Percentiles rank a stretch among this genome's conserved stretches.
Conservation (phyloP, 2,329 filamentous ascomycete genomes). For the Ophiostoma himal-ulmi region DNA sequence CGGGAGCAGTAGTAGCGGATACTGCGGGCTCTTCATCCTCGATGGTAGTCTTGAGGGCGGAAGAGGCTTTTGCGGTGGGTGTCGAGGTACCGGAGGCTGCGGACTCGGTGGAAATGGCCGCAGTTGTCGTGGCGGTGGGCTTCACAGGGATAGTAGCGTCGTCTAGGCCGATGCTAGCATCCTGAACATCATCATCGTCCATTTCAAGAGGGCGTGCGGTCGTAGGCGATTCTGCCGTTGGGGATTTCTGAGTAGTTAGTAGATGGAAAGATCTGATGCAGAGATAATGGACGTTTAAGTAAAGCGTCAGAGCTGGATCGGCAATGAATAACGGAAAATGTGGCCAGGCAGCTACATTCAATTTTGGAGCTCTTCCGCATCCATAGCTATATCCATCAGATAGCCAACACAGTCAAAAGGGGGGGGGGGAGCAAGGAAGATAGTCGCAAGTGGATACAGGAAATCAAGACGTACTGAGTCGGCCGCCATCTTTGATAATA, state of each 20-base stretch:
- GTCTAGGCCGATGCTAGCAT: slow-evolving; percentile 44
- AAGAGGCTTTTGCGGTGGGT: slow-evolving; percentile 31
- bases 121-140: slow-evolving; percentile 22
- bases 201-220: slow-evolving; percentile 61
- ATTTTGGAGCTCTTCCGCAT: neutral
- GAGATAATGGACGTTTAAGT: neutral
- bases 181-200: slow-evolving; percentile 65
- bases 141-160: slow-evolving; percentile 37
- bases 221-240: slow-evolving; percentile 57
- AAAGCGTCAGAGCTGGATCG: slow-evolving; percentile 11
- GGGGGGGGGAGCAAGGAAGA: slow-evolving; percentile 14
- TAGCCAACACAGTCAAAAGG: slow-evolving; percentile 10
- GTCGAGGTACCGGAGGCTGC: slow-evolving; percentile 23
- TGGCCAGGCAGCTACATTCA: neutral
- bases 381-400: neutral
- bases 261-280: neutral
- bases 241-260: slow-evolving; percentile 34
- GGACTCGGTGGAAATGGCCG: slow-evolving; percentile 31
- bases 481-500: slow-evolving; percentile 20
- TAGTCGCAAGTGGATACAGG: slow-evolving; percentile 18
- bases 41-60: slow-evolving; percentile 28
- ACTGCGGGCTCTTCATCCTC: slow-evolving; percentile 16
- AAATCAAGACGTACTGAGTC: slow-evolving; percentile 22
- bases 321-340: neutral
- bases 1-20: slow-evolving; percentile 29